phyloP scores from a whole-genome alignment of 768 basidiomycete species.

The Podaxis sp. region DNA sequence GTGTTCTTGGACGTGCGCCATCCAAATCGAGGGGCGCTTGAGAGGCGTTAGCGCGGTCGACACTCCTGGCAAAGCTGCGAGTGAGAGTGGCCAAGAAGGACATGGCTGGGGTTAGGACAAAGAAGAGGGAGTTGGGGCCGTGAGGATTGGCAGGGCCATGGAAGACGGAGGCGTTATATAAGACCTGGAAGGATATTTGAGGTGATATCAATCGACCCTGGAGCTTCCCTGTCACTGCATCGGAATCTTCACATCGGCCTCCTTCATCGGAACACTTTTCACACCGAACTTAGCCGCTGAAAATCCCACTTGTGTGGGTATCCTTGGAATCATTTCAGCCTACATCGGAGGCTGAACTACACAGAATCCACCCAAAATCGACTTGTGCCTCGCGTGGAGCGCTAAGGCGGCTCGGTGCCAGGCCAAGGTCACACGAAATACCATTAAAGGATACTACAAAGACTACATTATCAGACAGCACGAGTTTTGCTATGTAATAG shows the following conservation, averaged over 20 bases:
- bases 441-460: slow-evolving; percentile 6
- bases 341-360: no score
- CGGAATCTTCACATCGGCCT: slow-evolving; percentile 12
- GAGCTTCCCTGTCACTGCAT: slow-evolving; percentile 2
- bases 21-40: slow-evolving; percentile 33
- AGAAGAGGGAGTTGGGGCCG: slow-evolving; percentile 10
- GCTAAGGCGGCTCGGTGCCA: no score
- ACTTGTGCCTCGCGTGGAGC: no score
- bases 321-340: no score
- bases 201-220: slow-evolving; percentile 9
- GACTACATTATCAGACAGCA: slow-evolving; percentile 85
- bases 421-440: neutral
- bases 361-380: no score
- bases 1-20: slow-evolving; percentile 28
- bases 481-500: slow-evolving; percentile 81
- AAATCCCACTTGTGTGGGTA: neutral
- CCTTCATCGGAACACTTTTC: slow-evolving; percentile 6
- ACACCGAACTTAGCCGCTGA: neutral
- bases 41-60: slow-evolving; percentile 25
- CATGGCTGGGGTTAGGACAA: slow-evolving; percentile 21
- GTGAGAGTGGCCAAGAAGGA: slow-evolving; percentile 18
- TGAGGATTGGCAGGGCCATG: slow-evolving; percentile 5
- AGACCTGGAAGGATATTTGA: neutral
- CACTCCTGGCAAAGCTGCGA: slow-evolving; percentile 22
- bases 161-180: slow-evolving; percentile 11